A percentile compares a stretch with the other conserved stretches of the same genome.
phyloP scores from a whole-genome alignment of 2,329 filamentous ascomycete species.

The Myriosclerotinia curreyana region DNA sequence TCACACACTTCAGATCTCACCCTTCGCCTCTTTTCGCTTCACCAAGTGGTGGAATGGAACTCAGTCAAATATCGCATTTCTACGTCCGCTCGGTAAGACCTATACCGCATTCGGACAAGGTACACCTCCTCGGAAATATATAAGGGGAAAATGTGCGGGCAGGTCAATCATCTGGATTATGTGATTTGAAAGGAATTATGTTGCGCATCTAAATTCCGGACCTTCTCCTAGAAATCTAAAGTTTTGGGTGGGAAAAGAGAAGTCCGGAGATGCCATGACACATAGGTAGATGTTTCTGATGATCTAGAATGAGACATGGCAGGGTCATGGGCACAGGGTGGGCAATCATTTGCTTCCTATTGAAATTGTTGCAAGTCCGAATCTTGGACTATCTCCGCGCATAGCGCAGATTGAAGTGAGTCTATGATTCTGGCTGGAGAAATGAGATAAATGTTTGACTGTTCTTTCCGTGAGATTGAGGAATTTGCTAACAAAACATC shows the following conservation, averaged over 20 bases:
- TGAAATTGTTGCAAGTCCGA: constrained; percentile 1
- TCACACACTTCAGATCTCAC: not conserved
- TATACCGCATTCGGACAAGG: not conserved
- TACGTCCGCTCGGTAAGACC: constrained; percentile 5
- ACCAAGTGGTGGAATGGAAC: not conserved
- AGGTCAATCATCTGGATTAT: not conserved
- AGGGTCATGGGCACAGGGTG: not conserved
- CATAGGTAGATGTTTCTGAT: not conserved
- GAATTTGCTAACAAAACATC: too few species aligned
- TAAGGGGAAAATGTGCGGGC: not conserved
- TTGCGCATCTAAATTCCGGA: not conserved
- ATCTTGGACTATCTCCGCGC: not conserved
- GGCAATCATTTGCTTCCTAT: not conserved
- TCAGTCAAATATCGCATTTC: not conserved
- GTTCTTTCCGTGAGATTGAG: too few species aligned
- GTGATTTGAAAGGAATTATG: not conserved
- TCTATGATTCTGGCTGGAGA: too few species aligned
- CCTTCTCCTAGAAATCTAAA: not conserved
- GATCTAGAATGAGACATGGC: not conserved
- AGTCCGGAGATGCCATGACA: not conserved
- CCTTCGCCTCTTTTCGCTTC: constrained; percentile 1
- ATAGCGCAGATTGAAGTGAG: not conserved
- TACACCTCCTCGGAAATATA: not conserved
- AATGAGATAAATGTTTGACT: too few species aligned
- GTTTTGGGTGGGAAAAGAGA: not conserved